Base-by-base conservation (phyloP, 345 rosid genomes). In the Eucalyptus erythrocorys region DNA sequence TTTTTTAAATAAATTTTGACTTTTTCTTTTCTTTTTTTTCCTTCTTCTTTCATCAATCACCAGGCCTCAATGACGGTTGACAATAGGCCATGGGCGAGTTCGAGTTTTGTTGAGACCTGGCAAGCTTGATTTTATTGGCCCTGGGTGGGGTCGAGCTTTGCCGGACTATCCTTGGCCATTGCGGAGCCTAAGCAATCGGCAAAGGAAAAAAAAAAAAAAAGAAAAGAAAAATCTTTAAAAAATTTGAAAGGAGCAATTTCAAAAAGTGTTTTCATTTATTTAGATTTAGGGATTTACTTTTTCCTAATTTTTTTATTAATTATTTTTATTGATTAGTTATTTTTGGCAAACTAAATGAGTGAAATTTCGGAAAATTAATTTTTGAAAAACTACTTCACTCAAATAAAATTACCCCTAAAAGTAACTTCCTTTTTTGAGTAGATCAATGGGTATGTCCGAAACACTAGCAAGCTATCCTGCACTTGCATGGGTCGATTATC, bases 321-420 rank as follows among this genome's bases (percentile, higher is more conserved):
- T 55, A 9, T 55, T 24, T 55, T 22, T 24, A 4, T 55, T 51
- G 4, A 19, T 19, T 51, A 51, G 4, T 17, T 51, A 51, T 51
- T 51, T 51, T 55, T 0, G 6, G 1, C 1, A 5, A 55, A 24
- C 30, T 24, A 8, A 22, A 55, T 1, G 0, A 24, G 26, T 8
- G 27, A 55, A 1, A 10, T 30, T 55, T 24, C 1, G 27, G 12
- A 55, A 1, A 55, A 24, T 4, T 2, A 10, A 55, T 24, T 55
- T 55, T 55, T 22, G 6, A 55, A 55, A 53, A 55, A 4, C 9
- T 22, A 24, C 10, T 55, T 10, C 13, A 55, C 61, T 55, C 61
- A 22, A 55, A 55, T 24, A 55, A 55, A 55, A 5, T 24, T 24
- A 55, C 61, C 30, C 30, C n/a, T 64, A 14, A 16, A 13, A 7